Conservation (phyloP, 306 rosid genomes). For the Albizia julibrissin region DNA sequence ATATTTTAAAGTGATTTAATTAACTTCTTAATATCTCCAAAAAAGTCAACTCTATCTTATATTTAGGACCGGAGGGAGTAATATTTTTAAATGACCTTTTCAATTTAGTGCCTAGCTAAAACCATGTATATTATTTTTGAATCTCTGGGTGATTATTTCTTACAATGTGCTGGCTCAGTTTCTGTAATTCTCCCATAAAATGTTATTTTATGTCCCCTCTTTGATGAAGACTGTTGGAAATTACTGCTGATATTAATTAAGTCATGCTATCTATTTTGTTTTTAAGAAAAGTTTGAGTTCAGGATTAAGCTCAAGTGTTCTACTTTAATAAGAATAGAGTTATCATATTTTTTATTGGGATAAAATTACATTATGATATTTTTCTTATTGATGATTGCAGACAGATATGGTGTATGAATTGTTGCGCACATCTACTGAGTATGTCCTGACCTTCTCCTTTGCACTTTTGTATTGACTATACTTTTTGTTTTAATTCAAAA, state of each 20-base stretch:
- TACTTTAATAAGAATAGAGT: not conserved
- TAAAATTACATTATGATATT: constrained; percentile 29
- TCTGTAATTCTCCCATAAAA: constrained; percentile 1
- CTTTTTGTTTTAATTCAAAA: not conserved
- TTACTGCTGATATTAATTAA: not conserved
- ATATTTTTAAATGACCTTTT: not conserved
- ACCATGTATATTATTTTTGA: not conserved
- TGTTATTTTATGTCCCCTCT: not conserved
- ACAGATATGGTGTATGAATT: constrained; percentile 98
- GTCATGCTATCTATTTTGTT: not conserved
- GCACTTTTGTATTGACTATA: not conserved
- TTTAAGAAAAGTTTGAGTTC: not conserved
- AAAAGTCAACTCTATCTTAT: too few relatives aligned
- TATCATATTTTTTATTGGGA: not conserved
- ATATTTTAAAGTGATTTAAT: too few relatives aligned
- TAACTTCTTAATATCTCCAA: too few relatives aligned
- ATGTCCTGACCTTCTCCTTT: constrained; percentile 41
- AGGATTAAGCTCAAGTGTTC: not conserved
- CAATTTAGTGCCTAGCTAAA: constrained; percentile 5
- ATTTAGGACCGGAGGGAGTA: too few relatives aligned
- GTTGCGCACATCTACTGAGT: constrained; percentile 96
- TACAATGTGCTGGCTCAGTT: not conserved
- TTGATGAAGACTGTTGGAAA: not conserved
- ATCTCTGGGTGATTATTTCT: not conserved
- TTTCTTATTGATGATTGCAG: constrained; percentile 52